These are phyloP conservation scores for Drechslerella dactyloides DNA, from an alignment of 2,329 filamentous ascomycete genomes.

Conservation along the genomic window DNA sequence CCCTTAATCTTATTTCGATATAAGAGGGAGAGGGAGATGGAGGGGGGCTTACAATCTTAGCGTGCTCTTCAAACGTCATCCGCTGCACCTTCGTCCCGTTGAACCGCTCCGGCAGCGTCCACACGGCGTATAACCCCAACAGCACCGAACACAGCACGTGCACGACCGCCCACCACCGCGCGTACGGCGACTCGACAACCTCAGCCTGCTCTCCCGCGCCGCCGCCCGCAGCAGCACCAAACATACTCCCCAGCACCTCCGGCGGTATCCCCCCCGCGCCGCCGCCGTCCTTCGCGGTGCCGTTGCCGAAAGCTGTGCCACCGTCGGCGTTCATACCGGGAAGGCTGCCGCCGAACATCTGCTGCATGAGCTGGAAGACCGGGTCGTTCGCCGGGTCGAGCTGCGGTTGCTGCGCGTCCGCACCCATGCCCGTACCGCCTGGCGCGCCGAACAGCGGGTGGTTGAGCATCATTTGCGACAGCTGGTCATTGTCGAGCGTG, in stretches of 20 bases:
- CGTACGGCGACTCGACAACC: constrained; percentile 45
- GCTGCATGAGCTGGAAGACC: constrained; percentile 76
- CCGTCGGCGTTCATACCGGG: constrained; percentile 56
- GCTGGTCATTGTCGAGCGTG: constrained; percentile 62
- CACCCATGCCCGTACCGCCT: constrained; percentile 56
- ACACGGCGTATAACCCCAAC: constrained; percentile 52
- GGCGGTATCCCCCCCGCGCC: constrained; percentile 51
- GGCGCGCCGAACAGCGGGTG: constrained; percentile 39
- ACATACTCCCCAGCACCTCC: constrained; percentile 54
- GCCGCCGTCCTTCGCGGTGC: constrained; percentile 38
- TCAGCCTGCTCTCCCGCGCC: constrained; percentile 39
- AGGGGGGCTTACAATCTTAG: constrained; percentile 31
- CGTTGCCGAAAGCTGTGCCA: constrained; percentile 58
- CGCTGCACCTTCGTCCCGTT: constrained; percentile 52
- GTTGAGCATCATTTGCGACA: constrained; percentile 68
- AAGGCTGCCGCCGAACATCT: constrained; percentile 67
- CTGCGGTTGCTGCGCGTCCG: constrained; percentile 59
- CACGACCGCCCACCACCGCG: constrained; percentile 52
- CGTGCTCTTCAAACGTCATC: constrained; percentile 23
- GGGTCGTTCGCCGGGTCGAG: constrained; percentile 69
- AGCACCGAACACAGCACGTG: constrained; percentile 53
- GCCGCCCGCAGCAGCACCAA: constrained; percentile 55
- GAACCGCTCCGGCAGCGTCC: constrained; percentile 46
- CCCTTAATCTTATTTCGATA: no score
- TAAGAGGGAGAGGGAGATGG: constrained; percentile 3